Evolutionary conservation across 148 eudicot genomes (phyloP).

Genomic region (Rhododendron henanense): DNA sequence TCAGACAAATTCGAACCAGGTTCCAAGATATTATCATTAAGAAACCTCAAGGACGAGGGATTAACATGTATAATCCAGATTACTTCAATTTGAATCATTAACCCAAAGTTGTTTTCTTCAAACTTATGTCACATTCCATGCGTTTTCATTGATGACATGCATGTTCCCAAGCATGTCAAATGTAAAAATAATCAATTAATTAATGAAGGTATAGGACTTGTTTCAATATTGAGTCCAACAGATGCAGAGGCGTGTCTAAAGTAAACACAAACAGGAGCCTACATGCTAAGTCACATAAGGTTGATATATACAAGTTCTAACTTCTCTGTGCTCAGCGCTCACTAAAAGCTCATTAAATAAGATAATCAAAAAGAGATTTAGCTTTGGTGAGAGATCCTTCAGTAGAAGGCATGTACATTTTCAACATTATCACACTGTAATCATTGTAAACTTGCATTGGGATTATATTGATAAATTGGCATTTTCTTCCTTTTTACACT

Average conservation of each 20-base stretch:
- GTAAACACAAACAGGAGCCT: background rate
- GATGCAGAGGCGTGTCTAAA: background rate
- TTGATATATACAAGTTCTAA: background rate
- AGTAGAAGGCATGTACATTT: background rate
- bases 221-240: background rate
- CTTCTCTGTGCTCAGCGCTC: background rate
- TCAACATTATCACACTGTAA: background rate
- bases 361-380: background rate
- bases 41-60: background rate
- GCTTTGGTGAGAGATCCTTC: background rate
- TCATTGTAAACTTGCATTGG: background rate
- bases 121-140: background rate
- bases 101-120: background rate
- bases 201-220: background rate
- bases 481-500: constrained; percentile 33
- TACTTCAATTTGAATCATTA: background rate
- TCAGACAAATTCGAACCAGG: background rate
- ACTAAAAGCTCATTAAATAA: background rate
- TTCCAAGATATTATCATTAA: background rate
- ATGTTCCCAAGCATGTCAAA: background rate
- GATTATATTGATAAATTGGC: background rate
- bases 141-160: background rate
- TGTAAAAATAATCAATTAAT: background rate
- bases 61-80: background rate
- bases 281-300: background rate